A percentile compares a stretch with the other conserved stretches of the same genome.
Evolutionary conservation across 2,329 filamentous ascomycete genomes (phyloP).

Genomic region (Exophiala mesophila): DNA sequence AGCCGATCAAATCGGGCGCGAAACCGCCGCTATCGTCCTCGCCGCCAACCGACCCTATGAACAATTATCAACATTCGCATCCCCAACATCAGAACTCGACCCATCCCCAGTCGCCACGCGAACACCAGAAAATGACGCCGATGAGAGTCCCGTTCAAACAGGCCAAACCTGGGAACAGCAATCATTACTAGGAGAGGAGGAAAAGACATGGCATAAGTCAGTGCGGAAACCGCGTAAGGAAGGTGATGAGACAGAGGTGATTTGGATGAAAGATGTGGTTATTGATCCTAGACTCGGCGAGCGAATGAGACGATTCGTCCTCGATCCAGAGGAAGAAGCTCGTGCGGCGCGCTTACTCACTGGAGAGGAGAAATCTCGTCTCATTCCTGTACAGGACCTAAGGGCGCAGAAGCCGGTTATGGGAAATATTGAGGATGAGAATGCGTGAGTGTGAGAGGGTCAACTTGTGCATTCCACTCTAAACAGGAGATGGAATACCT

Average conservation of each 20-base stretch:
- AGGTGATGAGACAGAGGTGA: slow-evolving; percentile 57
- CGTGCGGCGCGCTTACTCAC: slow-evolving; percentile 59
- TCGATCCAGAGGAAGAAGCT: slow-evolving; percentile 65
- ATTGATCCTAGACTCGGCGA: slow-evolving; percentile 69
- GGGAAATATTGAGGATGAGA: slow-evolving; percentile 29
- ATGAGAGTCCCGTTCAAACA: slow-evolving; percentile 28
- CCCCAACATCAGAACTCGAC: slow-evolving; percentile 19
- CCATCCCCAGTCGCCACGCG: slow-evolving; percentile 31
- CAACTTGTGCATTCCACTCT: too few relatives aligned
- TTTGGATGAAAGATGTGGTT: slow-evolving; percentile 71
- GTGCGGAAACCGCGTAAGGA: slow-evolving; percentile 54
- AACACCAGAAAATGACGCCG: slow-evolving; percentile 46
- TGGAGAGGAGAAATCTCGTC: slow-evolving; percentile 57
- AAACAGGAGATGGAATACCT: not conserved
- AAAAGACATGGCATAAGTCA: slow-evolving; percentile 80
- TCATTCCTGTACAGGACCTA: slow-evolving; percentile 38
- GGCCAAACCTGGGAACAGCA: slow-evolving; percentile 57
- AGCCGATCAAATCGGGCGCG: slow-evolving; percentile 81
- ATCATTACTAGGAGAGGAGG: slow-evolving; percentile 62
- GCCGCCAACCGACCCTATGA: slow-evolving; percentile 39
- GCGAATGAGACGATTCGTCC: slow-evolving; percentile 75
- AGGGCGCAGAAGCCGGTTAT: slow-evolving; percentile 37
- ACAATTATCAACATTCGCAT: slow-evolving; percentile 28
- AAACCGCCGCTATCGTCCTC: slow-evolving; percentile 81
- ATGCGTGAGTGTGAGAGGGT: too few relatives aligned